Percentiles rank a stretch among this genome's conserved stretches.
These are phyloP conservation scores for Neophaeococcomyces mojaviensis DNA, from an alignment of 2,329 filamentous ascomycete genomes.

Conservation along the genomic window DNA sequence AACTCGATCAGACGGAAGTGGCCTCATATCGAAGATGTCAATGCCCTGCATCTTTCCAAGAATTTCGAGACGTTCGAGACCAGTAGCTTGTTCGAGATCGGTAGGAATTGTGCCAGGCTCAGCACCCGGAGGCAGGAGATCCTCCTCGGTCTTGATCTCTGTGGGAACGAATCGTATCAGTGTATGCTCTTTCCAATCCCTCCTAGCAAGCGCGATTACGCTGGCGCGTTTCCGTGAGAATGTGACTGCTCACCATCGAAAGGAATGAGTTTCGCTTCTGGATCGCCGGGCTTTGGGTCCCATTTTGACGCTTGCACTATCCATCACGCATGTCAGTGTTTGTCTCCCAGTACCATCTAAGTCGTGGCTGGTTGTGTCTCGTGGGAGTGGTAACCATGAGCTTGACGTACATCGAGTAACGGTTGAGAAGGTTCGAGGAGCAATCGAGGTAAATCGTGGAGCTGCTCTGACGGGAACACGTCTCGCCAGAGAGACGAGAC, in stretches of 20 bases:
- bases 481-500: conserved; percentile 39
- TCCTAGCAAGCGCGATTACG: conserved; percentile 11
- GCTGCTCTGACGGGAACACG: conserved; percentile 33
- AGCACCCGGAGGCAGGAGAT: conserved; percentile 80
- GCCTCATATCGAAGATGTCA: conserved; percentile 97
- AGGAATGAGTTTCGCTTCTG: conserved; percentile 36
- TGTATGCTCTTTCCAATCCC: not conserved
- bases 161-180: conserved; percentile 21
- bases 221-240: conserved; percentile 10
- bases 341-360: not conserved
- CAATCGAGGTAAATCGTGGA: conserved; percentile 25
- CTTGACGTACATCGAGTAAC: conserved; percentile 39
- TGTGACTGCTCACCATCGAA: conserved; percentile 35
- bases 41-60: conserved; percentile 98
- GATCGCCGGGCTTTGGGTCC: conserved; percentile 30
- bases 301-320: conserved; percentile 27
- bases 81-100: conserved; percentile 91
- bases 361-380: not conserved
- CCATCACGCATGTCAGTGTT: conserved; percentile 1
- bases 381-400: conserved; percentile 12
- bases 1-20: conserved; percentile 80
- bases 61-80: conserved; percentile 97
- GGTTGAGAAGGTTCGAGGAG: conserved; percentile 39
- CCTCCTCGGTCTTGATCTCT: conserved; percentile 79
- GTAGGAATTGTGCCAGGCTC: conserved; percentile 76